Base-by-base conservation (phyloP, 768 basidiomycete genomes). In the Mycena epipterygia region DNA sequence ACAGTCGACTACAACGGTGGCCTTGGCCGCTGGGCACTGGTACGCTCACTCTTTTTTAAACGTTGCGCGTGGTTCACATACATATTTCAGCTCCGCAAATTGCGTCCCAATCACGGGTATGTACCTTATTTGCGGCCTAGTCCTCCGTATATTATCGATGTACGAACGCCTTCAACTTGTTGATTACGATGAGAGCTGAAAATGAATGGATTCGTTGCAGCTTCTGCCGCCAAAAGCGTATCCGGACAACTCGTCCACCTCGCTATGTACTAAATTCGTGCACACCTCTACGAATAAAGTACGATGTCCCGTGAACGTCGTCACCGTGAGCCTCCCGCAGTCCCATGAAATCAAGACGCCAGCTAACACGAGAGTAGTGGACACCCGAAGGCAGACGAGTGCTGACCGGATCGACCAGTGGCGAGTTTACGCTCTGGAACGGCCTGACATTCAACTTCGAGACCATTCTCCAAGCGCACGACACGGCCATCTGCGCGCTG, bases 241-340 rank as follows among this genome's bases (percentile, higher is more conserved):
- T 80, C 91, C 93, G 19, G 89, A 91, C 61, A 98, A 99, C 79
- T 87, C 93, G 5, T 95, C 97, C 7, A 97, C 95, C 0, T 98
- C 97, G 0, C 84, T 98, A 63, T 98, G 97, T 79, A 97, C 97
- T 49, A 97, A 98, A 79, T 99, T 98, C 74, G 92, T 98, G 13
- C 98, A 99, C 79, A 98, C 97, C 0, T 98, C 97, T 19, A 98
- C 96, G 46, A 99, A 99, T 86, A 99, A 99, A 81, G 95, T 99
- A 71, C 88, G 96, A 62, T 98, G 96, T 85, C 97, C 98, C 0
- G 96, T 99, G 51, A 97, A 99, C 75, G 93, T 96, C 35, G 97
- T 98, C 16, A 91, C 91, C 74, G 97, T 98, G 72, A 74, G 95
- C 29, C 23, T 11, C 25, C 2, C 30, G 19, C 17, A 27, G 11